These are phyloP conservation scores for Boletus edulis DNA, from an alignment of 768 basidiomycete genomes.

Conservation along the genomic window DNA sequence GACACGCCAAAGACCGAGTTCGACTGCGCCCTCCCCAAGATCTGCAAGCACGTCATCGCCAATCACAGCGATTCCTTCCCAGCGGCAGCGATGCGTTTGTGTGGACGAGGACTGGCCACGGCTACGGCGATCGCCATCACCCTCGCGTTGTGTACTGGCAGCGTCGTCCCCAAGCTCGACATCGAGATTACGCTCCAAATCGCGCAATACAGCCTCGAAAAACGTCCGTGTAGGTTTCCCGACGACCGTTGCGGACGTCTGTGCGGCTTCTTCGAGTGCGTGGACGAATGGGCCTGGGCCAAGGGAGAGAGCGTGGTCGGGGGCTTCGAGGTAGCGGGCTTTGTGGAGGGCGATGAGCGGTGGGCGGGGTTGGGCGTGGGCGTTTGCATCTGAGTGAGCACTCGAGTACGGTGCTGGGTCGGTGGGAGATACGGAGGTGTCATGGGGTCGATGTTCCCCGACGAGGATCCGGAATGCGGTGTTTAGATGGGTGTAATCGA, in stretches of 20 bases:
- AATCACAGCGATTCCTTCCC: too few species aligned
- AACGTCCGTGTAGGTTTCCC: conserved; percentile 64
- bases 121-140: conserved; percentile 43
- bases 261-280: conserved; percentile 56
- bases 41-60: too few species aligned
- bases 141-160: not conserved
- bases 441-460: conserved; percentile 32
- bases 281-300: conserved; percentile 71
- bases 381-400: too few species aligned
- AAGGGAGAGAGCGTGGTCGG: conserved; percentile 51
- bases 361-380: not conserved
- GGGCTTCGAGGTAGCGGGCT: conserved; percentile 47
- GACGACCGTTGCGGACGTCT: conserved; percentile 48
- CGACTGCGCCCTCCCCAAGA: conserved; percentile 18
- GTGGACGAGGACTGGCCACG: conserved; percentile 17
- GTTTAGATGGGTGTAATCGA: conserved; percentile 58
- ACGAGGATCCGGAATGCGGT: conserved; percentile 64
- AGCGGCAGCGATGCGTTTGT: too few species aligned
- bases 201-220: conserved; percentile 54
- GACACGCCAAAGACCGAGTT: conserved; percentile 59
- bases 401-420: too few species aligned
- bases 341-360: conserved; percentile 61
- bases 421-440: not conserved
- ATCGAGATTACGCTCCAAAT: conserved; percentile 32
- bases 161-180: not conserved